phyloP scores from a whole-genome alignment of 2,329 filamentous ascomycete genomes.

The Colletotrichum endophyticum region DNA sequence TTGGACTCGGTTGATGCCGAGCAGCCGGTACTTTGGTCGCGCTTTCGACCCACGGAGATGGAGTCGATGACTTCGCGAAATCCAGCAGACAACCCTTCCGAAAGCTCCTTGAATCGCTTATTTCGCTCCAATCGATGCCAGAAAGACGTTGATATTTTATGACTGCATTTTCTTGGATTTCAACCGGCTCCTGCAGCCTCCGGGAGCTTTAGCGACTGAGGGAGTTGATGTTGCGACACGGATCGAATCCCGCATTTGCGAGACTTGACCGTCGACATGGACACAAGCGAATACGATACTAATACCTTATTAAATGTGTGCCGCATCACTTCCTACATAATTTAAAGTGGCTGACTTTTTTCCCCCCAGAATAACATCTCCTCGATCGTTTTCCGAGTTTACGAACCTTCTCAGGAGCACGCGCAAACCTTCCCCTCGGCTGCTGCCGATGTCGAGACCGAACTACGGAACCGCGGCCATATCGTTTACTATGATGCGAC shows the following conservation, averaged over 20 bases:
- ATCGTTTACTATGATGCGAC: constrained; percentile 57
- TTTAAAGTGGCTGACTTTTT: constrained; percentile 18
- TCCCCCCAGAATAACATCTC: constrained; percentile 58
- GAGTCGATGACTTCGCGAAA: constrained; percentile 31
- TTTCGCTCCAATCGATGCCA: not conserved
- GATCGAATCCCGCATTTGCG: constrained; percentile 11
- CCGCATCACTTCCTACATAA: constrained; percentile 8
- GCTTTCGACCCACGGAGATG: constrained; percentile 39
- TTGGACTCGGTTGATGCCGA: constrained; percentile 16
- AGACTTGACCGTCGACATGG: constrained; percentile 56
- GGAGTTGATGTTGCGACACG: constrained; percentile 23
- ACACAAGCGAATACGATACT: constrained; percentile 67
- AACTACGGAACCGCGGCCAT: constrained; percentile 56
- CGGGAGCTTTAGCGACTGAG: constrained; percentile 14
- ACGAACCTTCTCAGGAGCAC: constrained; percentile 52
- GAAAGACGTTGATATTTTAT: constrained; percentile 1
- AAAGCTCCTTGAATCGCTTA: not conserved
- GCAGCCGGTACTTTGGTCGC: constrained; percentile 17
- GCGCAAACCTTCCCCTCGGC: constrained; percentile 48
- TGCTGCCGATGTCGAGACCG: constrained; percentile 56
- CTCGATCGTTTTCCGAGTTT: constrained; percentile 59
- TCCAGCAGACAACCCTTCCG: constrained; percentile 7
- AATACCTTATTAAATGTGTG: constrained; percentile 64
- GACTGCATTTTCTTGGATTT: constrained; percentile 1
- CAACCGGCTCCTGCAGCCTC: constrained; percentile 12